Conservation (phyloP, 805 yeast genomes). For the Candida sanyiensis region DNA sequence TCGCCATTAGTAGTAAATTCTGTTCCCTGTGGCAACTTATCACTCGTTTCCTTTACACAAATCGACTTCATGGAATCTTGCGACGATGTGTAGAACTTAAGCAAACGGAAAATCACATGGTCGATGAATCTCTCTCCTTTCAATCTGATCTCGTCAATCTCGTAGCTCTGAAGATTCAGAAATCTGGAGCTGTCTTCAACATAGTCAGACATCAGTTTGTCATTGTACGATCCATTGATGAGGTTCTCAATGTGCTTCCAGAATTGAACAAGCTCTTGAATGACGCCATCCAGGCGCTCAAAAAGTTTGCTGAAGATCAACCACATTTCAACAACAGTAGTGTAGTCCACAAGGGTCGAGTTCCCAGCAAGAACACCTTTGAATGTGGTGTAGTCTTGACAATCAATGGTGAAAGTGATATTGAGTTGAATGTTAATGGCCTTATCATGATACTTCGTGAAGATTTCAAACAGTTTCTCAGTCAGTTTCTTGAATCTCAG, state of each 20-base stretch:
- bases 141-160: constrained; percentile 35
- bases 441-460: constrained; percentile 36
- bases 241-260: constrained; percentile 54
- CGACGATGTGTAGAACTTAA: constrained; percentile 31
- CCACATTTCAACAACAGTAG: constrained; percentile 57
- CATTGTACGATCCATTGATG: constrained; percentile 41
- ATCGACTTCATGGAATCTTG: constrained; percentile 18
- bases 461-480: constrained; percentile 35
- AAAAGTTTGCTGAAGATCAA: constrained; percentile 37
- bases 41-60: not conserved
- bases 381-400: constrained; percentile 29
- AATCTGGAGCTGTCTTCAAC: constrained; percentile 32
- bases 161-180: constrained; percentile 37
- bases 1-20: constrained; percentile 25
- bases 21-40: not conserved
- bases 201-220: constrained; percentile 27
- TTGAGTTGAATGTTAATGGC: constrained; percentile 35
- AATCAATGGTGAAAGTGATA: constrained; percentile 34
- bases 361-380: constrained; percentile 15
- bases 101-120: constrained; percentile 27
- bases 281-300: constrained; percentile 35
- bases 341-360: constrained; percentile 42
- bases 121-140: constrained; percentile 37
- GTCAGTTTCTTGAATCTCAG: constrained; percentile 40
- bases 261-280: constrained; percentile 40